These are phyloP conservation scores for Apocynum venetum DNA, from an alignment of 257 asterid species.

Conservation along the genomic window DNA sequence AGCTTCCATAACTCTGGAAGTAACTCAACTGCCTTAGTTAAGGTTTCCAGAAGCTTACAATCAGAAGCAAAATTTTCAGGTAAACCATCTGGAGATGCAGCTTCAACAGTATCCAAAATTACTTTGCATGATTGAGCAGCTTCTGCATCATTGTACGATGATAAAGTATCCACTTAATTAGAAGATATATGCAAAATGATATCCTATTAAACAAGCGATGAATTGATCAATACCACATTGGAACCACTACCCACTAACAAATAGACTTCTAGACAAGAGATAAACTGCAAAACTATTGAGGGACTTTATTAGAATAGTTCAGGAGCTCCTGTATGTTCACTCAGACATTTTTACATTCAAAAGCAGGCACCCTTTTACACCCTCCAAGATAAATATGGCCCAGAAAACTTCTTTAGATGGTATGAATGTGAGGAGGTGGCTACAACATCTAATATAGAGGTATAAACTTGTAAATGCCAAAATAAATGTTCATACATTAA, in stretches of 20 bases:
- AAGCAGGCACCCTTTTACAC: not conserved
- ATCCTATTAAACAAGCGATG: not conserved
- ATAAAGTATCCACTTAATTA: slow-evolving; percentile 1
- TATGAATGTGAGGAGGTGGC: not conserved
- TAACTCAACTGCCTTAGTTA: slow-evolving; percentile 73
- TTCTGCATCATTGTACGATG: slow-evolving; percentile 40
- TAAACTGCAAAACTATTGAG: not conserved
- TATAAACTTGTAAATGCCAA: not conserved
- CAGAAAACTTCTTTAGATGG: not conserved
- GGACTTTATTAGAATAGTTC: not conserved
- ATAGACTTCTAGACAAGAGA: not conserved
- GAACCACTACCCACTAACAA: not conserved
- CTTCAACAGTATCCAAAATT: slow-evolving; percentile 75
- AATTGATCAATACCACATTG: not conserved
- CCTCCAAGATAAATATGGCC: not conserved
- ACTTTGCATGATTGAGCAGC: slow-evolving; percentile 82
- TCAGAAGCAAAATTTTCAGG: slow-evolving; percentile 57
- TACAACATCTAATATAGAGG: not conserved
- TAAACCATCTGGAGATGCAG: slow-evolving; percentile 68
- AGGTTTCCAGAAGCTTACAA: slow-evolving; percentile 59
- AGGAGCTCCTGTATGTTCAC: not conserved
- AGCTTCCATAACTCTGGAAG: slow-evolving; percentile 83
- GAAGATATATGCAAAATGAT: not conserved
- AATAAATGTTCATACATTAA: not conserved
- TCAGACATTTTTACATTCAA: not conserved